These are phyloP conservation scores for Physcia stellaris DNA, from an alignment of 495 filamentous ascomycete genomes.

Conservation along the genomic window DNA sequence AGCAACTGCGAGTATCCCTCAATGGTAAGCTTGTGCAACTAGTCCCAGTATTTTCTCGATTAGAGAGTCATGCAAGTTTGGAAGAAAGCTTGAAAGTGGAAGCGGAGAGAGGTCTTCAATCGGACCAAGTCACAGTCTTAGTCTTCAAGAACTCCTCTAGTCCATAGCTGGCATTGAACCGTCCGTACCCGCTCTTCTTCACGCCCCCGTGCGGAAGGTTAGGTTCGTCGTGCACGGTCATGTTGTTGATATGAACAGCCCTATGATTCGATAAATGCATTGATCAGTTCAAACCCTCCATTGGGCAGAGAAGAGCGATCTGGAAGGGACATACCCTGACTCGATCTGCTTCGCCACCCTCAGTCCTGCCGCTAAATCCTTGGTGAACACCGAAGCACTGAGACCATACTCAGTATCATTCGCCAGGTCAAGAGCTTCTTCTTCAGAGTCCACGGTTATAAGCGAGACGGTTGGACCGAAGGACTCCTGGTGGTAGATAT, in stretches of 20 bases:
- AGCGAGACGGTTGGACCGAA: constrained; percentile 70
- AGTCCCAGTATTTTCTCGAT: too few species aligned
- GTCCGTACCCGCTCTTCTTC: constrained; percentile 77
- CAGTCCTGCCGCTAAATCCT: constrained; percentile 32
- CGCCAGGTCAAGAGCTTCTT: constrained; percentile 32
- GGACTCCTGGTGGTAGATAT: constrained; percentile 65
- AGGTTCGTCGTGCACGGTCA: constrained; percentile 76
- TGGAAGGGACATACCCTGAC: constrained; percentile 23
- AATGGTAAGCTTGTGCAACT: too few species aligned
- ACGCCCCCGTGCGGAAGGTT: constrained; percentile 70
- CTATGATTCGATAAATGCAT: constrained; percentile 7
- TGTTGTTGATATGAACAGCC: constrained; percentile 76
- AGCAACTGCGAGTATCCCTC: too few species aligned
- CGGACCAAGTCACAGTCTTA: constrained; percentile 68
- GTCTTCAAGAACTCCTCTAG: constrained; percentile 68
- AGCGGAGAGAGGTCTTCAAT: too few species aligned
- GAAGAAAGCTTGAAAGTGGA: too few species aligned
- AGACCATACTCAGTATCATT: constrained; percentile 42
- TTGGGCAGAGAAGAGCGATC: constrained; percentile 5
- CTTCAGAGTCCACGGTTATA: constrained; percentile 32
- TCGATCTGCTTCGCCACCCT: constrained; percentile 35
- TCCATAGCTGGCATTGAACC: constrained; percentile 41
- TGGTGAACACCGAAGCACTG: constrained; percentile 32
- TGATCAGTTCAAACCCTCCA: not conserved
- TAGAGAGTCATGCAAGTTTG: too few species aligned